Conservation (phyloP, 2,329 filamentous ascomycete species). For the Tolypocladium ovalisporum region DNA sequence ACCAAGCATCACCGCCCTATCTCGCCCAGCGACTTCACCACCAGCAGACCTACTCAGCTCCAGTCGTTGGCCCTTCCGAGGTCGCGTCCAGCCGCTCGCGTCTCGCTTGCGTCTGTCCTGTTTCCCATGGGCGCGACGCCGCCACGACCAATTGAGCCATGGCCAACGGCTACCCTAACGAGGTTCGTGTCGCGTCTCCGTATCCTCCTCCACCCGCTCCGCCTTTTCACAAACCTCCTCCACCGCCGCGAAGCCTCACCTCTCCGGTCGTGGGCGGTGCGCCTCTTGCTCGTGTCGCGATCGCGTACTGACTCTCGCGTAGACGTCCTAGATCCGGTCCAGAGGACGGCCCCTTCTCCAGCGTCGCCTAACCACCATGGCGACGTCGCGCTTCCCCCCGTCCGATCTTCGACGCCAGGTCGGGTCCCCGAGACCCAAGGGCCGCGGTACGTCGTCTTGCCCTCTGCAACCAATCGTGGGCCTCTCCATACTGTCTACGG, state of each 20-base stretch:
- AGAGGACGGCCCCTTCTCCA: conserved; percentile 18
- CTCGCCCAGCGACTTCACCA: neutral
- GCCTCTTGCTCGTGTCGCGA: conserved; percentile 1
- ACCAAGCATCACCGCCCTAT: neutral
- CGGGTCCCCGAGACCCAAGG: conserved; percentile 46
- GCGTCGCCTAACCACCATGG: conserved; percentile 26
- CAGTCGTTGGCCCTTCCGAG: neutral
- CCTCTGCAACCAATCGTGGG: neutral
- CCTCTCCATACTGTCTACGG: neutral
- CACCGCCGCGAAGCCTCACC: neutral
- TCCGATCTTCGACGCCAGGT: conserved; percentile 40
- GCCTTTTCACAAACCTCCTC: neutral
- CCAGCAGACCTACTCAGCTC: neutral
- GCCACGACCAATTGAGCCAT: conserved; percentile 34
- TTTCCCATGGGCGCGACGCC: conserved; percentile 31
- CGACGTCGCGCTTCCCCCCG: conserved; percentile 32
- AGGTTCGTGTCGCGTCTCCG: conserved; percentile 25
- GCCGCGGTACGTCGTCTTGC: conserved; percentile 33
- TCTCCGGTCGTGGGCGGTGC: neutral
- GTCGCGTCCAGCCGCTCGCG: neutral
- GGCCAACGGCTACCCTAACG: conserved; percentile 32
- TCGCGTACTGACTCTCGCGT: conserved; percentile 8
- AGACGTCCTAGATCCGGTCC: conserved; percentile 33
- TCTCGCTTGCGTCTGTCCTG: conserved; percentile 1
- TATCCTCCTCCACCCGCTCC: neutral